These are phyloP conservation scores for Talaromyces thailandensis DNA, from an alignment of 495 filamentous ascomycete species.

Conservation along the genomic window DNA sequence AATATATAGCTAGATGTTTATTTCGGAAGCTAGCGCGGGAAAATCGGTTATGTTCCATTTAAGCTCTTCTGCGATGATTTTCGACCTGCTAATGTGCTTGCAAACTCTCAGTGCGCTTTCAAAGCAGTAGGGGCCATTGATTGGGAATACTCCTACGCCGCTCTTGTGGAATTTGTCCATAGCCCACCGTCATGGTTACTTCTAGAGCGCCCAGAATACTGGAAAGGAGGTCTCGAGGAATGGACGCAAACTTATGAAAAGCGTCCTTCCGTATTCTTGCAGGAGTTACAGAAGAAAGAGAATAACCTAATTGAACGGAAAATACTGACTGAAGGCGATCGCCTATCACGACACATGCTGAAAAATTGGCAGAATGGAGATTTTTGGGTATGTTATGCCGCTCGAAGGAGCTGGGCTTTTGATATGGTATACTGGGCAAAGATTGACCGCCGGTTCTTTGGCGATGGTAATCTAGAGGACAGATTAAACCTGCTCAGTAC, in stretches of 20 bases:
- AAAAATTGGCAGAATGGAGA: slow-evolving; percentile 13
- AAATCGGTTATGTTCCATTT: slow-evolving; percentile 13
- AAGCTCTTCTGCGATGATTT: slow-evolving; percentile 19
- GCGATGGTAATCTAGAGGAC: slow-evolving; percentile 7
- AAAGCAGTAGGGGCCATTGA: slow-evolving; percentile 16
- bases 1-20: slow-evolving; percentile 31
- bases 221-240: slow-evolving; percentile 18
- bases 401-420: slow-evolving; percentile 11
- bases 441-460: slow-evolving; percentile 12
- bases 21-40: slow-evolving; percentile 25
- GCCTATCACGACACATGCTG: slow-evolving; percentile 10
- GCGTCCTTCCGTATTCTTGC: slow-evolving; percentile 11
- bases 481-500: slow-evolving; percentile 3
- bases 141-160: slow-evolving; percentile 36
- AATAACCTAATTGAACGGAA: not conserved
- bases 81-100: slow-evolving; percentile 16
- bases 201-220: slow-evolving; percentile 23
- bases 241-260: slow-evolving; percentile 7
- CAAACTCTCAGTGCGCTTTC: slow-evolving; percentile 7
- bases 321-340: slow-evolving; percentile 5
- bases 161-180: slow-evolving; percentile 23
- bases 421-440: slow-evolving; percentile 13
- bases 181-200: slow-evolving; percentile 39
- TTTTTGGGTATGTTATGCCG: slow-evolving; percentile 14
- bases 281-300: not conserved